Evolutionary conservation across 2,329 filamentous ascomycete species (phyloP), one percentile per base, ranked within the genome.

Genomic region (Lachnellula willkommii): DNA sequence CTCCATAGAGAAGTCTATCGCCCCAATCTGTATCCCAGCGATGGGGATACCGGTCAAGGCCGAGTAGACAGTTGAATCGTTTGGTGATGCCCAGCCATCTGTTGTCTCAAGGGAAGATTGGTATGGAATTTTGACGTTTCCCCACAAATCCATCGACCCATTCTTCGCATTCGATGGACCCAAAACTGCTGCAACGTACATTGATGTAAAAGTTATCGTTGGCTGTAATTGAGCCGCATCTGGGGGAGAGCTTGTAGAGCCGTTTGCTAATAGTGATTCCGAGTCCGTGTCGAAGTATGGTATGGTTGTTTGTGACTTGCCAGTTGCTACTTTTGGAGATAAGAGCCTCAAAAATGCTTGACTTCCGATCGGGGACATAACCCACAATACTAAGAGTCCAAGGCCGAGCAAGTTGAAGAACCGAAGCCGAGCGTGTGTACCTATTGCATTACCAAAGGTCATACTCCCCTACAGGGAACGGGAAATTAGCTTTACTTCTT

Each of bases 331-430:
- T 26, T 45, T 45, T 11, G 42, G 51, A 15, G 12, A 50, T 14
- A 57, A 15, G 15, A 57, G 40, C 28, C 55, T 48, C 14, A 57
- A 52, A 20, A 24, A 46, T 26, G 47, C 53, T 32, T 59, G 58
- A 45, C 56, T 59, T 32, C 61, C 61, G 35, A 63, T 39, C 1
- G 59, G 59, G 6, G 59, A 63, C 11, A 63, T 46, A 5, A 52
- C 26, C 57, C 60, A 63, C 5, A 60, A 7, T 8, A 20, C n/a
- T 4, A 63, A n/a, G 9, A 63, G 47, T 2, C 51, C 35, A 3
- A 61, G 11, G 1, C 50, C 54, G 7, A 56, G 37, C 14, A 55
- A 22, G 28, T 60, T 60, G 35, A 57, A 50, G 3, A 47, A 47
- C 24, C 57, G 24, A 22, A 62, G 52, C 6, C 55, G 50, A 9